These are phyloP conservation scores for Pseudonectria buxi DNA, from an alignment of 2,329 filamentous ascomycete genomes.

Conservation along the genomic window DNA sequence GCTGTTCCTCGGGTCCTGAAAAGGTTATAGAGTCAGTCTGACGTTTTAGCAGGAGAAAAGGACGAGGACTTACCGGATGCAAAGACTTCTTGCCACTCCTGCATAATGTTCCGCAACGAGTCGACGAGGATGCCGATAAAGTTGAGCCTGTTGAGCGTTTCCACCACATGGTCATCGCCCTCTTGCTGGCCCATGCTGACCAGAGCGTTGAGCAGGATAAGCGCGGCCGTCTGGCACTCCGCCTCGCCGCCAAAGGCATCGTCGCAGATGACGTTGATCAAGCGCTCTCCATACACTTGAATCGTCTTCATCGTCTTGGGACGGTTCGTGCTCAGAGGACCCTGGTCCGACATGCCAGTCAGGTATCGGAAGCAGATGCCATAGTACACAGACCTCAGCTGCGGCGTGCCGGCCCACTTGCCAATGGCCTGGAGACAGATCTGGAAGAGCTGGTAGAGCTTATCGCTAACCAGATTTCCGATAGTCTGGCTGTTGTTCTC, in stretches of 20 bases:
- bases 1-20: slow-evolving; percentile 28
- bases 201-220: slow-evolving; percentile 75
- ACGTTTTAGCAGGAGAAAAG: not conserved
- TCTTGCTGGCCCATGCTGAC: slow-evolving; percentile 68
- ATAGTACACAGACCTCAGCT: slow-evolving; percentile 79
- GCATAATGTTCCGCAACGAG: slow-evolving; percentile 69
- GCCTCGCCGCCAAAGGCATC: slow-evolving; percentile 84
- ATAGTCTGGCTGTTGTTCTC: slow-evolving; percentile 40
- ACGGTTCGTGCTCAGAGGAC: slow-evolving; percentile 40
- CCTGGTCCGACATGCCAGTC: slow-evolving; percentile 56
- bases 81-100: slow-evolving; percentile 59
- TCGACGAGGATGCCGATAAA: slow-evolving; percentile 88
- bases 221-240: slow-evolving; percentile 73
- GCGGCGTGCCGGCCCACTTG: slow-evolving; percentile 61
- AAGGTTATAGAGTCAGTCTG: not conserved
- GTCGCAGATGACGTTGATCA: slow-evolving; percentile 84
- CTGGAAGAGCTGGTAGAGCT: slow-evolving; percentile 87
- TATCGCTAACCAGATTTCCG: slow-evolving; percentile 75
- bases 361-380: slow-evolving; percentile 86
- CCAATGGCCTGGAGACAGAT: slow-evolving; percentile 74
- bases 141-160: slow-evolving; percentile 76
- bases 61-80: slow-evolving; percentile 40
- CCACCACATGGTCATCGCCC: slow-evolving; percentile 67
- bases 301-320: slow-evolving; percentile 67
- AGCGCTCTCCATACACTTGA: slow-evolving; percentile 60